Percentiles rank a stretch among this genome's conserved stretches.
phyloP scores from a whole-genome alignment of 2,329 filamentous ascomycete species.

The Arthroderma sp. region DNA sequence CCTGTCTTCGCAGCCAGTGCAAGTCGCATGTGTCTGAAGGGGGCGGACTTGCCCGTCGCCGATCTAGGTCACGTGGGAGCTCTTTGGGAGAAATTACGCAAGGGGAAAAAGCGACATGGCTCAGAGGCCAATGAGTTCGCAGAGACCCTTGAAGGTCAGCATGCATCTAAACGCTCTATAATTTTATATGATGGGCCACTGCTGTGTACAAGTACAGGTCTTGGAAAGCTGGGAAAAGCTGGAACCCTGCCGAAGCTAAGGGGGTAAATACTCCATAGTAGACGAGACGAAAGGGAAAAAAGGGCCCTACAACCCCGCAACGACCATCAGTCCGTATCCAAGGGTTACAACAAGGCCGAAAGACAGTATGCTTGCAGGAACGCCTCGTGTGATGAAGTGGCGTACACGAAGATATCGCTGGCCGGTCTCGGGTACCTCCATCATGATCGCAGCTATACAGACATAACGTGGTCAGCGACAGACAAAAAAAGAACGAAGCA shows the following conservation, averaged over 20 bases:
- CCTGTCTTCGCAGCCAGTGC: background rate
- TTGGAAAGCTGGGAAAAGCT: background rate
- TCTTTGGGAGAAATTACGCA: background rate
- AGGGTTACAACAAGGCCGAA: conserved; percentile 73
- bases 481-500: background rate
- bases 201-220: background rate
- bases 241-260: too few relatives aligned
- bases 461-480: background rate
- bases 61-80: background rate
- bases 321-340: conserved; percentile 80
- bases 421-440: conserved; percentile 83
- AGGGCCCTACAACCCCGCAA: conserved; percentile 49
- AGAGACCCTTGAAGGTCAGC: background rate
- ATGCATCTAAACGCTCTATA: background rate
- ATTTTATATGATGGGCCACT: background rate
- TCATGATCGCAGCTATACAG: conserved; percentile 86
- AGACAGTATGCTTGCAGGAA: conserved; percentile 73
- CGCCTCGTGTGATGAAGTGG: conserved; percentile 88
- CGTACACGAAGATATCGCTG: conserved; percentile 83
- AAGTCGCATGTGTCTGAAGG: background rate
- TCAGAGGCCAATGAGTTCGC: background rate
- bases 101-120: background rate
- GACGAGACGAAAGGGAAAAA: background rate
- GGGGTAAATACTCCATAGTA: too few relatives aligned
- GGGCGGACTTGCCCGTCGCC: background rate